Percentiles rank a stretch among this genome's conserved stretches.
Conservation (phyloP, 768 basidiomycete genomes). For the Termitomyces sp. region DNA sequence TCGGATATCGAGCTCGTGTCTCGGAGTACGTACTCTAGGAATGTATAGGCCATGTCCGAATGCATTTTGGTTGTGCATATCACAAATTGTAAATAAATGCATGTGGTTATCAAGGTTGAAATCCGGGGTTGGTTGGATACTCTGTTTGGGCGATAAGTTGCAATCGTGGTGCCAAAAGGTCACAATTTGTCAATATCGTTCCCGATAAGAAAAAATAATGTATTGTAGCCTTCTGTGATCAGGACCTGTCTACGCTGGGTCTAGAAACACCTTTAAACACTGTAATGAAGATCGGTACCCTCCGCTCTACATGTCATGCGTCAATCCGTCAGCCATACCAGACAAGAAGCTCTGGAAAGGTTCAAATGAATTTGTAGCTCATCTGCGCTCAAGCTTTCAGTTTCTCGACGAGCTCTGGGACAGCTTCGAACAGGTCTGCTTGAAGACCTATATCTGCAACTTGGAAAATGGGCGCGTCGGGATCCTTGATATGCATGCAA, state of each 20-base stretch:
- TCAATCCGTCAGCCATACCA: too few relatives aligned
- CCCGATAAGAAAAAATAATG: too few relatives aligned
- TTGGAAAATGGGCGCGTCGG: conserved; percentile 98
- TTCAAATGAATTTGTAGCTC: too few relatives aligned
- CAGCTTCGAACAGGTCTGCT: conserved; percentile 87
- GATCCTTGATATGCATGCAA: conserved; percentile 48
- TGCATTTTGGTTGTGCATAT: neutral
- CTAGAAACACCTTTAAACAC: neutral
- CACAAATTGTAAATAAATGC: neutral
- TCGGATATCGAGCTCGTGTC: neutral
- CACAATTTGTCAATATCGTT: too few relatives aligned
- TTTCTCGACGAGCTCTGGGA: conserved; percentile 88
- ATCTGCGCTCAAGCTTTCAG: conserved; percentile 41
- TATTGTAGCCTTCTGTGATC: too few relatives aligned
- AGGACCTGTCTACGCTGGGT: neutral
- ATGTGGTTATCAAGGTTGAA: too few relatives aligned
- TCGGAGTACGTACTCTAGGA: neutral
- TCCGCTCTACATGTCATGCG: too few relatives aligned
- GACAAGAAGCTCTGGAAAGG: too few relatives aligned
- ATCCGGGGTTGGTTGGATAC: neutral
- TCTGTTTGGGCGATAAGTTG: neutral
- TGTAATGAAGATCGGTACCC: neutral
- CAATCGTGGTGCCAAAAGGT: neutral
- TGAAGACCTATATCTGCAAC: conserved; percentile 95
- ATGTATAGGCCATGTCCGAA: neutral